phyloP scores from a whole-genome alignment of 305 asterid genomes.

The Fraxinus nigra region DNA sequence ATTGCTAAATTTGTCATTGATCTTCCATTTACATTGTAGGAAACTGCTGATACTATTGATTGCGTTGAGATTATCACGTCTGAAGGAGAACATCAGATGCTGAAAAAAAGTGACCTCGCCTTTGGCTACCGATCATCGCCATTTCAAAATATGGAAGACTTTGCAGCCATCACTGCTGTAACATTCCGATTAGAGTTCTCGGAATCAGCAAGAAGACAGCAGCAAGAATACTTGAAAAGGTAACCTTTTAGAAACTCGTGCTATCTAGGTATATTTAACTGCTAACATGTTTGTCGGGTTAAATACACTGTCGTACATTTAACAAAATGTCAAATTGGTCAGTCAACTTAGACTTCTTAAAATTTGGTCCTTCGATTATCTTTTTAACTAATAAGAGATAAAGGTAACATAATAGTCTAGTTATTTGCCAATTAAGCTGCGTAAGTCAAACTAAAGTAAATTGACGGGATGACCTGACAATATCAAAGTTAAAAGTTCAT shows the following conservation, averaged over 20 bases:
- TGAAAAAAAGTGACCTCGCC: slow-evolving; percentile 20
- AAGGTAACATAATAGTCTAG: too few relatives aligned
- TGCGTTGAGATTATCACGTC: slow-evolving; percentile 33
- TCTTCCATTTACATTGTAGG: slow-evolving; percentile 29
- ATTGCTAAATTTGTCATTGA: background rate
- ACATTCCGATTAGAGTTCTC: slow-evolving; percentile 32
- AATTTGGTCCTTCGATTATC: too few relatives aligned
- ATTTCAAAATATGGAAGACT: slow-evolving; percentile 39
- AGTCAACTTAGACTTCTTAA: too few relatives aligned
- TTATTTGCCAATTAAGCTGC: too few relatives aligned
- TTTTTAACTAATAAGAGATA: too few relatives aligned
- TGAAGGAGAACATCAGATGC: slow-evolving; percentile 26
- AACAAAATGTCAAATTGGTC: too few relatives aligned
- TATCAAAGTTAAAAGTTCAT: background rate
- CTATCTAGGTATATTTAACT: background rate
- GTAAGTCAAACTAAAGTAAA: too few relatives aligned
- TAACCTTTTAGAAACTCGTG: slow-evolving; percentile 3
- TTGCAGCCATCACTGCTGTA: slow-evolving; percentile 45
- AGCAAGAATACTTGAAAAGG: slow-evolving; percentile 41
- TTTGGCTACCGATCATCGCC: slow-evolving; percentile 37
- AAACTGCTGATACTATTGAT: slow-evolving; percentile 34
- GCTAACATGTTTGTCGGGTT: background rate
- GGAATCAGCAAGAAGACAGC: slow-evolving; percentile 27
- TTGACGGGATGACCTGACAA: too few relatives aligned
- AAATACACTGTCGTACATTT: background rate